Evolutionary conservation across 2,329 filamentous ascomycete genomes (phyloP).

Genomic region (Sporothrix humicola): DNA sequence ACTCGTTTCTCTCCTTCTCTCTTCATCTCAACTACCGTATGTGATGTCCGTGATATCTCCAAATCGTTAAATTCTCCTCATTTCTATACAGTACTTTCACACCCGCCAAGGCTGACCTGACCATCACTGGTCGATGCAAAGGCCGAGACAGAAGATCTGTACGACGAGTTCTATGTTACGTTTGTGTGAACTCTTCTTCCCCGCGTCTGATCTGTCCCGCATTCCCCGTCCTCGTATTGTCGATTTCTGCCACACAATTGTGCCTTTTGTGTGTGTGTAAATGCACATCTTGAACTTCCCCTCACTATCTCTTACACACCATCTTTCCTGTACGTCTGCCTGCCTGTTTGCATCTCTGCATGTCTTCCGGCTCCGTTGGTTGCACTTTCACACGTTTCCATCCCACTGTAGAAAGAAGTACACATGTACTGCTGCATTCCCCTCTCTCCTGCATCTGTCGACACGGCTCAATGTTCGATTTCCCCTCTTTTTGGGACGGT

Average conservation of each 20-base stretch:
- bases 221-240: constrained; percentile 13
- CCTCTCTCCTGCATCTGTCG: constrained; percentile 19
- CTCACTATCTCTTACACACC: constrained; percentile 19
- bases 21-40: background rate
- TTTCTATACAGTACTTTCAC: background rate
- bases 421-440: background rate
- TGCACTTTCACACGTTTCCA: background rate
- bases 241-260: background rate
- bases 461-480: constrained; percentile 8
- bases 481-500: background rate
- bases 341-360: background rate
- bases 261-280: background rate
- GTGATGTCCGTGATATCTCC: background rate
- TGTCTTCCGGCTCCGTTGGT: background rate
- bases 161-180: too few species aligned
- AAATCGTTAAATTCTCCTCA: background rate
- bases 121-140: constrained; percentile 20
- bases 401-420: background rate
- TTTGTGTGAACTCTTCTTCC: too few species aligned
- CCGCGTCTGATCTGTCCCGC: constrained; percentile 10
- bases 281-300: background rate
- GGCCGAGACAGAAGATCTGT: background rate
- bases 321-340: background rate
- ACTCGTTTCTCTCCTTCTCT: background rate
- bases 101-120: background rate